Percentiles rank a stretch among this genome's conserved stretches.
phyloP scores from a whole-genome alignment of 495 filamentous ascomycete species.

The Neurospora sp. region DNA sequence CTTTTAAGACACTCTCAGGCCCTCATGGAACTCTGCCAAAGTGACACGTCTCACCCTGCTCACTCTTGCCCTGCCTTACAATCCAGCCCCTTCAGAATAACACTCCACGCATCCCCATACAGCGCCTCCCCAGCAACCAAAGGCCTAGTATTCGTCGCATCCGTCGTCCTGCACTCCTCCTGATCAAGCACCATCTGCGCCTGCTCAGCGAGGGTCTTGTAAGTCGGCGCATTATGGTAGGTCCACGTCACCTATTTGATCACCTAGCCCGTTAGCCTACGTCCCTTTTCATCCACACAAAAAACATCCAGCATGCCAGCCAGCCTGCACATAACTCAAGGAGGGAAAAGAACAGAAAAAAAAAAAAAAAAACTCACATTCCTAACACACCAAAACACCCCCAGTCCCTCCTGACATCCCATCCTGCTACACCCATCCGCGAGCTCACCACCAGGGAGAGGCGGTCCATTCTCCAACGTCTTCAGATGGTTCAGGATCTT shows the following conservation, averaged over 20 bases:
- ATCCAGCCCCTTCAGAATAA: neutral
- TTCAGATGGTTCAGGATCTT: neutral
- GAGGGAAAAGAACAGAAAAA: neutral
- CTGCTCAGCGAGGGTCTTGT: neutral
- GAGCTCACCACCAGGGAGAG: neutral
- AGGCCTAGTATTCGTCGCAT: neutral
- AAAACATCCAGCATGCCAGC: neutral
- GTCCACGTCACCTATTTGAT: neutral
- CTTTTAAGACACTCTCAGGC: too few relatives aligned
- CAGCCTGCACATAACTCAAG: neutral
- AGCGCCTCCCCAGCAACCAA: neutral
- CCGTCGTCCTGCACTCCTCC: neutral
- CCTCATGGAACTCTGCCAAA: too few relatives aligned
- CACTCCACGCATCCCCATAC: neutral
- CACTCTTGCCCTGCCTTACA: neutral
- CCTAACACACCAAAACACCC: neutral
- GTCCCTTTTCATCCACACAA: neutral
- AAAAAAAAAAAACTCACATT: neutral
- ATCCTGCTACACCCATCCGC: neutral
- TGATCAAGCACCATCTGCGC: neutral
- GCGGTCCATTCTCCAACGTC: neutral
- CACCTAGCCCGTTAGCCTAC: neutral
- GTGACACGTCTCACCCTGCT: neutral
- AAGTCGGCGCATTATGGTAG: neutral
- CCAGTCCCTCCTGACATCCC: neutral